phyloP scores from a whole-genome alignment of 2,329 filamentous ascomycete genomes.

The Phyllachora maydis region DNA sequence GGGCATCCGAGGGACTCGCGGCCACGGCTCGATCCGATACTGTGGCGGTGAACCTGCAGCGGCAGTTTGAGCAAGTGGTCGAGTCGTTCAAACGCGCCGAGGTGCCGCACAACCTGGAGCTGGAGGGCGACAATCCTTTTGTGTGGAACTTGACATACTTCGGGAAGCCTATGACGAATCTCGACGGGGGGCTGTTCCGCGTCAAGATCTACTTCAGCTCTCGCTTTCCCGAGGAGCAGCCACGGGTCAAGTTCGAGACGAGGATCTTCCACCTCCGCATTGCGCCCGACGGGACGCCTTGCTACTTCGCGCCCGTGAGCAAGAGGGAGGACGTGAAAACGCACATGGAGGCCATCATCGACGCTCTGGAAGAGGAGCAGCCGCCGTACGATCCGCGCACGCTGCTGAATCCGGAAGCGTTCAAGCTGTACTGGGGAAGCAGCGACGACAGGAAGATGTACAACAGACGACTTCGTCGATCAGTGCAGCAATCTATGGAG shows the following conservation, averaged over 20 bases:
- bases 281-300: constrained; percentile 58
- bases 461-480: constrained; percentile 58
- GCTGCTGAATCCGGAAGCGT: constrained; percentile 69
- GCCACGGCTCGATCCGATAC: constrained; percentile 46
- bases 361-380: constrained; percentile 66
- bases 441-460: constrained; percentile 67
- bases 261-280: constrained; percentile 78
- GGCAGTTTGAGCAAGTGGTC: constrained; percentile 68
- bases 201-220: constrained; percentile 66
- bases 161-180: constrained; percentile 76
- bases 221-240: constrained; percentile 73
- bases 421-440: constrained; percentile 70
- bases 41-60: constrained; percentile 61
- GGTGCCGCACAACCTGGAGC: constrained; percentile 51
- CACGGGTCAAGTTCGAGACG: constrained; percentile 62
- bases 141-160: constrained; percentile 80
- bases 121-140: constrained; percentile 72
- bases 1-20: constrained; percentile 48
- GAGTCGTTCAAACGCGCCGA: constrained; percentile 53
- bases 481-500: constrained; percentile 50
- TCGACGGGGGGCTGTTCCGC: constrained; percentile 78
- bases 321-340: constrained; percentile 56
- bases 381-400: constrained; percentile 82
- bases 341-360: constrained; percentile 70
- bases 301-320: constrained; percentile 46